phyloP scores from a whole-genome alignment of 2,329 filamentous ascomycete genomes.

The Aureobasidium musti region DNA sequence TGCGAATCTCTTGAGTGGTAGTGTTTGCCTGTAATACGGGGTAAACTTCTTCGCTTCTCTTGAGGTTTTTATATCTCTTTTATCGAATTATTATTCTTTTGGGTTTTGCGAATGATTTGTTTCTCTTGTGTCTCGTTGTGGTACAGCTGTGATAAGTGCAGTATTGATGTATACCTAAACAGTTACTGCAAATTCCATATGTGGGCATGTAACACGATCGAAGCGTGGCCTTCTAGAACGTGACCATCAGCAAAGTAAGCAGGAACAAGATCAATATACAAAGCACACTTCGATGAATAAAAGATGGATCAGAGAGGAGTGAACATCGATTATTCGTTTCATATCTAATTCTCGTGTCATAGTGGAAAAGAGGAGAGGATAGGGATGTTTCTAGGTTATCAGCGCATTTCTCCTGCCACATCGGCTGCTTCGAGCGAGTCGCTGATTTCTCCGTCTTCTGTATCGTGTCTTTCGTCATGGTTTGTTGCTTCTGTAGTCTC shows the following conservation, averaged over 20 bases:
- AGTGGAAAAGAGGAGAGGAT: background rate
- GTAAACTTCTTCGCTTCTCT: no score
- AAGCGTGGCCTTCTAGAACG: background rate
- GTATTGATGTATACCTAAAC: no score
- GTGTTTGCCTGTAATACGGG: no score
- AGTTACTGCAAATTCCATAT: no score
- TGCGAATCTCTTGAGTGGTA: no score
- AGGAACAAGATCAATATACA: background rate
- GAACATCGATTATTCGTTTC: background rate
- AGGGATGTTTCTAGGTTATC: background rate
- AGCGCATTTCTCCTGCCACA: constrained; percentile 16
- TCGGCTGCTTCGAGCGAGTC: constrained; percentile 6
- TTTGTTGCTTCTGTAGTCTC: background rate
- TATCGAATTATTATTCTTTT: no score
- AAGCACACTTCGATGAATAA: background rate
- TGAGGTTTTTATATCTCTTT: no score
- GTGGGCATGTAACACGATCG: no score
- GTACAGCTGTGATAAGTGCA: no score
- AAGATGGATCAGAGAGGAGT: no score
- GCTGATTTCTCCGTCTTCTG: constrained; percentile 10
- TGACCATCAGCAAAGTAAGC: background rate
- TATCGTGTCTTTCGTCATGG: constrained; percentile 15
- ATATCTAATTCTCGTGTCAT: background rate
- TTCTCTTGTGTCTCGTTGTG: no score
- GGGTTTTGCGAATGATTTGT: no score